Base-by-base conservation (phyloP, 768 basidiomycete species). In the Asterophora lycoperdoides region DNA sequence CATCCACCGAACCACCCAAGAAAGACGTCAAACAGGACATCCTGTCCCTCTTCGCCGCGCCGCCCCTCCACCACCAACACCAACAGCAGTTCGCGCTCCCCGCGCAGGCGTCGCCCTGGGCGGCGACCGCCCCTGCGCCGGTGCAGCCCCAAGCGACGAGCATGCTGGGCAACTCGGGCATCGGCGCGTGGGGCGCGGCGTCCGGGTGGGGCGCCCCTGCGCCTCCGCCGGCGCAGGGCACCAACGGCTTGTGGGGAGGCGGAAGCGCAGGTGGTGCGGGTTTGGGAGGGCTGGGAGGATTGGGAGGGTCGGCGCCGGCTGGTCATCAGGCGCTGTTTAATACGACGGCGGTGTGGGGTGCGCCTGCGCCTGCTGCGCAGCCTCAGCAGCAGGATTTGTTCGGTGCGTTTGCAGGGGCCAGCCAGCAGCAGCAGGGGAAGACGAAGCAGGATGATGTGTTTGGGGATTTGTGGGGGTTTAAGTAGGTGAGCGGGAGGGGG, bases 11-110 rank as follows among this genome's bases (percentile, higher is more conserved):
- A 13, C 64, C 61, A 37, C 71, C 76, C 0, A 76, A 75, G 63
- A 89, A 88, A 60, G 85, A 89, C 58, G 76, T 84, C 38, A 93
- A 92, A 57, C 78, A 89, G 46, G 87, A 94, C 55, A 94, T 94
- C 54, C 72, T 94, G 14, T 89, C 89, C 0, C 75, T 94, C 35
- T 93, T 89, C 64, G 80, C 86, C 13, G 58, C 76, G 1, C 62
- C 77, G 0, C 59, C 74, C 0, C 61, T 13, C 4, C 8, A 13
- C 30, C 13, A 23, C 3, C 73, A 0, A 57, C 73, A 2, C 58
- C 69, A 30, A 51, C 66, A 68, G 2, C 70, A 74, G 41, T 73
- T 72, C 51, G 50, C 56, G 19, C 52, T 64, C 30, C 38, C 60
- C 8, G 46, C 64, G 26, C 59, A 54, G 20, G 49, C 60, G 46